Evolutionary conservation across 2,329 filamentous ascomycete genomes (phyloP).

Genomic region (Cercospora beticola): DNA sequence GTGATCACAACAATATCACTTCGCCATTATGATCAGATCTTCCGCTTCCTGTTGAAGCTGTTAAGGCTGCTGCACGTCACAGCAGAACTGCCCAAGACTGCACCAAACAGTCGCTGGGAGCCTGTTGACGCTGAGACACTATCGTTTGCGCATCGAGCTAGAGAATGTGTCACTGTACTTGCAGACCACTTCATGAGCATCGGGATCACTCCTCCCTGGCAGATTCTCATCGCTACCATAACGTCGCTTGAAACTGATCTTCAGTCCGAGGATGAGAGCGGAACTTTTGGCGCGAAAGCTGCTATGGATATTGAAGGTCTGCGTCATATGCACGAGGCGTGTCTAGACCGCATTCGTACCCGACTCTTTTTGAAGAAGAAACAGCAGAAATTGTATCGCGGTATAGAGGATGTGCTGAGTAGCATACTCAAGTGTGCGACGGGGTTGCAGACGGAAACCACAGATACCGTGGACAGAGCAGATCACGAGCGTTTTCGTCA

Average conservation of each 20-base stretch:
- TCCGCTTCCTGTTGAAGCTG: slow-evolving; percentile 74
- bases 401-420: slow-evolving; percentile 31
- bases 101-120: slow-evolving; percentile 6
- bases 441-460: slow-evolving; percentile 1
- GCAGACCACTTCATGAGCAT: slow-evolving; percentile 77
- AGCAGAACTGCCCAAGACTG: slow-evolving; percentile 36
- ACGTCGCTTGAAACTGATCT: slow-evolving; percentile 62
- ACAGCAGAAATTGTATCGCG: slow-evolving; percentile 29
- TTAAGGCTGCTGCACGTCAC: slow-evolving; percentile 67
- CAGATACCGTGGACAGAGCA: background rate
- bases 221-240: slow-evolving; percentile 65
- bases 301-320: slow-evolving; percentile 30
- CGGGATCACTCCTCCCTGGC: slow-evolving; percentile 73
- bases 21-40: slow-evolving; percentile 80
- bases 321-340: slow-evolving; percentile 30
- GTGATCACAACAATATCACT: slow-evolving; percentile 72
- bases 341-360: slow-evolving; percentile 33
- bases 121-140: background rate
- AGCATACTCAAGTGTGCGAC: slow-evolving; percentile 28
- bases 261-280: slow-evolving; percentile 45
- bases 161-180: slow-evolving; percentile 73
- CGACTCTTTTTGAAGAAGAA: slow-evolving; percentile 36
- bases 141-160: slow-evolving; percentile 69
- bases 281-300: slow-evolving; percentile 15
- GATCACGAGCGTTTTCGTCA: slow-evolving; percentile 11